Percentiles rank a stretch among this genome's conserved stretches.
Evolutionary conservation across 1,284 basidiomycete genomes (phyloP).

Genomic region (Leccinum variabile): DNA sequence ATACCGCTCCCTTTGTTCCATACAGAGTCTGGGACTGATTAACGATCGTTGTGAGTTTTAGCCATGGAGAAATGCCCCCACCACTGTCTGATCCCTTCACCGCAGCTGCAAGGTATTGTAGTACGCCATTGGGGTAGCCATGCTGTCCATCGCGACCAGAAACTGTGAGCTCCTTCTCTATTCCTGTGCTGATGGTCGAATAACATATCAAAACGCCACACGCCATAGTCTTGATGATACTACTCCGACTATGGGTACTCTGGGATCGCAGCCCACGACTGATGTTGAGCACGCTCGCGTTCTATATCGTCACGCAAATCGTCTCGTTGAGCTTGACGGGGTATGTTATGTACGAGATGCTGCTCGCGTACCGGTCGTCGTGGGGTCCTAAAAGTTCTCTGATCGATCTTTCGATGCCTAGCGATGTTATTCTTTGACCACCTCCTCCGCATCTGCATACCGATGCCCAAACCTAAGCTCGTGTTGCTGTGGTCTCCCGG

Average conservation of each 20-base stretch:
- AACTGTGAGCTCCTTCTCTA: slow-evolving; percentile 37
- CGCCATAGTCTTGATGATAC: slow-evolving; percentile 35
- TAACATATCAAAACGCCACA: not conserved
- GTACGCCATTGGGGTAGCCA: slow-evolving; percentile 25
- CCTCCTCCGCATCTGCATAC: slow-evolving; percentile 17
- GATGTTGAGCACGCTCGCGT: slow-evolving; percentile 37
- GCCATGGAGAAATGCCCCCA: not conserved
- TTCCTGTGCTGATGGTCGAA: not conserved
- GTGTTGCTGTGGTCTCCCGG: slow-evolving; percentile 33
- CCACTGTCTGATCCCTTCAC: not conserved
- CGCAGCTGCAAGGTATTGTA: slow-evolving; percentile 37
- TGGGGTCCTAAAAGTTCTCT: not conserved
- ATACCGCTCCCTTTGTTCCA: not conserved
- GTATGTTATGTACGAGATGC: slow-evolving; percentile 32
- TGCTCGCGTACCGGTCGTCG: slow-evolving; percentile 30
- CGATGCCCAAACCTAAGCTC: slow-evolving; percentile 17
- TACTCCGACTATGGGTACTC: slow-evolving; percentile 40
- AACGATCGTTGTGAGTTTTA: slow-evolving; percentile 21
- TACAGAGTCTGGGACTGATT: not conserved
- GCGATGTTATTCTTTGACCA: slow-evolving; percentile 15
- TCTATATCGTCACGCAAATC: slow-evolving; percentile 37
- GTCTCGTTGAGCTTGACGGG: slow-evolving; percentile 30
- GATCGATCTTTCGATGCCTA: no score
- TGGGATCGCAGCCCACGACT: slow-evolving; percentile 39
- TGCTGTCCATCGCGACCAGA: slow-evolving; percentile 38